Base-by-base conservation (phyloP, 2,329 filamentous ascomycete genomes). In the Keithomyces neogunnii region DNA sequence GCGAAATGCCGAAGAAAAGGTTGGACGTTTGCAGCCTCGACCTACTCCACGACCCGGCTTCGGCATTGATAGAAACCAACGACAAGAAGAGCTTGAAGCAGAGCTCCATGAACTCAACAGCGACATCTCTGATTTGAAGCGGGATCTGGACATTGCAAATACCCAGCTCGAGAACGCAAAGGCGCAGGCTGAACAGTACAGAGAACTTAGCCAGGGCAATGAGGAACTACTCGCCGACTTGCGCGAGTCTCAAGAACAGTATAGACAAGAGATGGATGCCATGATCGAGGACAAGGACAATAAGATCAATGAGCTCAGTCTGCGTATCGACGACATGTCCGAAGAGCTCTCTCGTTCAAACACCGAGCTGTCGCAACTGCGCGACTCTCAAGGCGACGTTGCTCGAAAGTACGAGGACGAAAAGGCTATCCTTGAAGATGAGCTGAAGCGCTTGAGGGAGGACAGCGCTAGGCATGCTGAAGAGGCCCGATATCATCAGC, bases 161-260 rank as follows among this genome's bases (percentile, higher is more conserved):
- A 80, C 83, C 5, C 89, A 96, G 60, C 74, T 97, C 10, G 88
- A 95, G 58, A 86, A 85, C 60, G 82, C 88, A 11, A 89, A 88
- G 67, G 78, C 82, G 36, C 86, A 96, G 62, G 84, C 85, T 40
- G 89, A 96, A 63, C 85, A 89, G 59, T 97, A 95, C 75, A 92
- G 88, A 67, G 81, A 85, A 47, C 89, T 97, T 59, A 90, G 89
- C 59, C 89, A 95, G 67, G 77, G 82, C 33, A 85, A 89, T 2
- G 93, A 99, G 65, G 92, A 97, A 59, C 86, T 91, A 48, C 76
- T 97, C 13, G 81, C 89, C 57, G 88, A 84, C 53, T 75, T 95
- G 50, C 86, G 84, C 47, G 82, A 86, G 36, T 87, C 89, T 0
- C 85, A 93, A 55, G 91, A 96, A 45, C 82, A 93, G 63, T 95